Percentiles rank a stretch among this genome's conserved stretches.
Conservation (phyloP, 2,329 filamentous ascomycete genomes). For the Verticillium nonalfalfae region DNA sequence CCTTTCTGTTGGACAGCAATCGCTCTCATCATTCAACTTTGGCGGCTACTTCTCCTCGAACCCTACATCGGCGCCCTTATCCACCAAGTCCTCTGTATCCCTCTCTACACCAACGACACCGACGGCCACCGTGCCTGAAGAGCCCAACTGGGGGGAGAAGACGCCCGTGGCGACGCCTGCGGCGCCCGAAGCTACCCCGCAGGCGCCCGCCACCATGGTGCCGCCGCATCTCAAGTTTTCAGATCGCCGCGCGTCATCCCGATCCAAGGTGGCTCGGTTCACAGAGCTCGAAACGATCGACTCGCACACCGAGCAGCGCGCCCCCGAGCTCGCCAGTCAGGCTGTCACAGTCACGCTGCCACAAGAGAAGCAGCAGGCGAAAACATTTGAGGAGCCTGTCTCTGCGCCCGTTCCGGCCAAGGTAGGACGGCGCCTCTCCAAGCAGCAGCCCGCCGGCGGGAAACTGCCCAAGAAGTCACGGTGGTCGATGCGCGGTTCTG, state of each 20-base stretch:
- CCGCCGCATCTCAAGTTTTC: constrained; percentile 29
- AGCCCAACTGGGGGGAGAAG: neutral
- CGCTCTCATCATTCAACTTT: constrained; percentile 11
- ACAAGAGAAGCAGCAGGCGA: constrained; percentile 1
- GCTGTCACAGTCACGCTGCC: neutral
- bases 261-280: constrained; percentile 18
- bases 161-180: neutral
- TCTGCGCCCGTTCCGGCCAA: constrained; percentile 5
- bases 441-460: constrained; percentile 13
- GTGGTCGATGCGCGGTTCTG: constrained; percentile 19
- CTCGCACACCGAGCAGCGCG: constrained; percentile 15
- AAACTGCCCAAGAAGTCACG: constrained; percentile 23
- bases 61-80: constrained; percentile 8
- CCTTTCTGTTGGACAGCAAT: constrained; percentile 5
- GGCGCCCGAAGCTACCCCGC: neutral
- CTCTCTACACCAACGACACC: constrained; percentile 10
- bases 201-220: constrained; percentile 18
- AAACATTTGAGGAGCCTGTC: neutral
- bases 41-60: constrained; percentile 5
- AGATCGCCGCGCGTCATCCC: constrained; percentile 1
- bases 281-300: constrained; percentile 23
- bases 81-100: constrained; percentile 6
- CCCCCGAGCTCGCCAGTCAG: constrained; percentile 10
- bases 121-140: constrained; percentile 3
- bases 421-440: constrained; percentile 21